Evolutionary conservation across 257 asterid genomes (phyloP), one percentile per base, ranked within the genome.

Genomic region (Nicotiana attenuata): DNA sequence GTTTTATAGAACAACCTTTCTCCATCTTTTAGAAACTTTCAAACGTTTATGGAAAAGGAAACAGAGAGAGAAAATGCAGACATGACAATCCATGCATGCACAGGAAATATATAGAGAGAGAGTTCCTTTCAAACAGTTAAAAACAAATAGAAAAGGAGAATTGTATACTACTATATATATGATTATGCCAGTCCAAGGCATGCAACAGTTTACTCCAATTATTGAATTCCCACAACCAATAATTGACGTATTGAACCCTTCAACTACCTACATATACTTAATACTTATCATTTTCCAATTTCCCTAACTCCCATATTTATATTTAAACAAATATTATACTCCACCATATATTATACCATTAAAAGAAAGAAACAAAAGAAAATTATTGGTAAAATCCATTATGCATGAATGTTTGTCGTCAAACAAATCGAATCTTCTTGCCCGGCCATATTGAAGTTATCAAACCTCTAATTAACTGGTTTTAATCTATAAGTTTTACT

Each of bases 141-240:
- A 76, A 53, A 28, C 3, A 56, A 17, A 55, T 31, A 77, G 4
- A 19, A 78, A 59, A 26, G n/a, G 41, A 56, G 28, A 56, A 78
- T 0, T 41, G 3, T 41, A 65, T 28, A 24, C 5, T 33, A 33
- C 38, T 33, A 3, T 45, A 45, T 10, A 11, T 33, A 26, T 78
- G 41, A 35, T 19, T 38, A 60, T 24, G 73, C 19, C 82, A 60
- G 13, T 60, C 38, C 66, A 11, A 26, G 73, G 41, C 79, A 71
- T 41, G 57, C 77, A 59, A 60, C 69, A 78, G 82, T 57, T 59
- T 63, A 31, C 73, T 78, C 59, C 82, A 78, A 78, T 78, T 78
- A 78, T 78, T 78, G 82, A 78, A 65, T 19, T 65, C 75, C 75
- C 73, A 47, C 50, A 65, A 60, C 73, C 82, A 78, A 78, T 78